Evolutionary conservation across 805 yeast genomes (phyloP).

Genomic region (Scheffersomyces coipomensis): DNA sequence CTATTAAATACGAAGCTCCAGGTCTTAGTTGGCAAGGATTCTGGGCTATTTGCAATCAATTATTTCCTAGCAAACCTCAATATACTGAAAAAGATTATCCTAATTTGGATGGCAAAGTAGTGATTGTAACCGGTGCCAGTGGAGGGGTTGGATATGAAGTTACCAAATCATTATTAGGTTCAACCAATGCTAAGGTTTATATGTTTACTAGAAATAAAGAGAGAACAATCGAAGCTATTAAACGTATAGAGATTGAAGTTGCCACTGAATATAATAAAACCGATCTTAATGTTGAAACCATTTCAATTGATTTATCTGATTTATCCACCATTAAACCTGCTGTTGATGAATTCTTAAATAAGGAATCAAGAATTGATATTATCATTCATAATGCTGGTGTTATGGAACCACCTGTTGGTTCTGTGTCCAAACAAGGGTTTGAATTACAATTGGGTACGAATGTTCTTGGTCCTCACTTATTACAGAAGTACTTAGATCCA

Average conservation of each 20-base stretch:
- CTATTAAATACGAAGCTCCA: too few species aligned
- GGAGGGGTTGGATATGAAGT: constrained; percentile 31
- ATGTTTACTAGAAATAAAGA: constrained; percentile 30
- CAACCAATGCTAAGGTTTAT: constrained; percentile 32
- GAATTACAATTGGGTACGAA: constrained; percentile 49
- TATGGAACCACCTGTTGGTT: constrained; percentile 24
- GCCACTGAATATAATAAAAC: constrained; percentile 10
- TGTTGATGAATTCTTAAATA: constrained; percentile 16
- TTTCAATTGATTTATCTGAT: constrained; percentile 39
- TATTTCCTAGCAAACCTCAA: constrained; percentile 4
- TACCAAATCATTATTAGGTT: constrained; percentile 21
- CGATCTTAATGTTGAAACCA: constrained; percentile 9
- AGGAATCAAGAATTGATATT: constrained; percentile 14
- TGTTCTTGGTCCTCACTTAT: constrained; percentile 42
- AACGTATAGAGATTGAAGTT: constrained; percentile 17
- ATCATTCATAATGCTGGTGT: constrained; percentile 25
- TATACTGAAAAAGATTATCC: constrained; percentile 17
- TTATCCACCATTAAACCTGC: constrained; percentile 39
- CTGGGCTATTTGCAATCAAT: constrained; percentile 3
- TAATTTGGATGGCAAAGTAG: constrained; percentile 30
- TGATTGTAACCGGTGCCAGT: constrained; percentile 37
- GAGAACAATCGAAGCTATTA: constrained; percentile 26
- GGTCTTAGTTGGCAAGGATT: too few species aligned
- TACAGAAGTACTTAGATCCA: constrained; percentile 38
- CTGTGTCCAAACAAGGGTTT: constrained; percentile 37